Conservation (phyloP, 2,329 filamentous ascomycete species). For the Xylariaceae sp. region DNA sequence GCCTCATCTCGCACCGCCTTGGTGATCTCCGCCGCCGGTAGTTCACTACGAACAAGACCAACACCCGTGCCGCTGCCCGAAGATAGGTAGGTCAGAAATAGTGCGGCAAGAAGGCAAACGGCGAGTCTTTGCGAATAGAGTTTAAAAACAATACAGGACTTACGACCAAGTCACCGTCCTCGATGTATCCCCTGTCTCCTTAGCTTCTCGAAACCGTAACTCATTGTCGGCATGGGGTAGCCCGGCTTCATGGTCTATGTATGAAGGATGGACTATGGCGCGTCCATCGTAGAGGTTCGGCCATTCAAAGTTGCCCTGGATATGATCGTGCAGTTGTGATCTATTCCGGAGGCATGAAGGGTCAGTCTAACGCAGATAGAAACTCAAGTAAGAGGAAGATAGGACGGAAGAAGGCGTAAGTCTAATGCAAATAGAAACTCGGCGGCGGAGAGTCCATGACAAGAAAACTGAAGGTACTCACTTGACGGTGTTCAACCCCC, state of each 20-base stretch:
- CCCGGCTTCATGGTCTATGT: conserved; percentile 23
- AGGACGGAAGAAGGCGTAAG: background rate
- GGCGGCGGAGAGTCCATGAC: background rate
- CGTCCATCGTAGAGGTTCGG: conserved; percentile 30
- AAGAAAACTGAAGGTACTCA: conserved; percentile 16
- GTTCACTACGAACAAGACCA: conserved; percentile 24
- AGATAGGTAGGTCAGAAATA: background rate
- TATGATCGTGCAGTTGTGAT: conserved; percentile 30
- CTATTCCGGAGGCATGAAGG: conserved; percentile 11
- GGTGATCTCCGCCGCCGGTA: conserved; percentile 29
- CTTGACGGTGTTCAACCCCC: conserved; percentile 34
- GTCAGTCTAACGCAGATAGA: background rate
- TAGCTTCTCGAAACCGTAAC: conserved; percentile 21
- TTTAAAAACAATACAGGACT: conserved; percentile 15
- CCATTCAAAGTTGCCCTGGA: conserved; percentile 28
- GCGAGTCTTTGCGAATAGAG: background rate
- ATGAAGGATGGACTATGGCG: conserved; percentile 27
- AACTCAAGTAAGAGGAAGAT: background rate
- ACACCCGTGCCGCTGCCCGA: conserved; percentile 27
- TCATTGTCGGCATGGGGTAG: conserved; percentile 27
- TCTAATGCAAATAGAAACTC: background rate
- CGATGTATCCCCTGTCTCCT: conserved; percentile 23
- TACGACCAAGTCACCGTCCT: conserved; percentile 32
- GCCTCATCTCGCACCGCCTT: conserved; percentile 24
- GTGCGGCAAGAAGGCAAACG: background rate